Percentiles rank a stretch among this genome's conserved stretches.
phyloP scores from a whole-genome alignment of 257 asterid species.

The Jaltomata sinuosa region DNA sequence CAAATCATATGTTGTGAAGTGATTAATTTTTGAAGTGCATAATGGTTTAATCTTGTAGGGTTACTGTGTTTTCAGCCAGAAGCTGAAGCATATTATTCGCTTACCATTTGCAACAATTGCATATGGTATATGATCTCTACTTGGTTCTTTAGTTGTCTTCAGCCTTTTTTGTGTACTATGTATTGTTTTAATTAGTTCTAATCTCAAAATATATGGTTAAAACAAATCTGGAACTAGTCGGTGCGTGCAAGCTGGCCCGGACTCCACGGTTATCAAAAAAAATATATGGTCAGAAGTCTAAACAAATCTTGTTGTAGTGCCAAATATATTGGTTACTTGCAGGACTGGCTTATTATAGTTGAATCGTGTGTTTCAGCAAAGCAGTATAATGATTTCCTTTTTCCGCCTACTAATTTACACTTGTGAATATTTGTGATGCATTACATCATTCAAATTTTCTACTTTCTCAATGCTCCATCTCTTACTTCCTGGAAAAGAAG shows the following conservation, averaged over 20 bases:
- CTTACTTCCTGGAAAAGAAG: neutral
- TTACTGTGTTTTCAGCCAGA: conserved; percentile 91
- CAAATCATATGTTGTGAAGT: neutral
- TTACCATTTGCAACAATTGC: conserved; percentile 80
- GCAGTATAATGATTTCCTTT: neutral
- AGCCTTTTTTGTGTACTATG: neutral
- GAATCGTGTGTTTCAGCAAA: neutral
- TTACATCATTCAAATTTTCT: neutral
- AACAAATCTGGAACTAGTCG: neutral
- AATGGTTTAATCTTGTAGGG: conserved; percentile 46
- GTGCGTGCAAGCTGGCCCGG: no score
- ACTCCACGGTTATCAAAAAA: no score
- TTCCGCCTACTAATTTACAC: neutral
- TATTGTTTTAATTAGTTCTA: neutral
- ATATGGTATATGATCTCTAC: conserved; percentile 45
- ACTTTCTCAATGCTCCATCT: neutral
- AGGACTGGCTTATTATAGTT: neutral
- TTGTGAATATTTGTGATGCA: neutral
- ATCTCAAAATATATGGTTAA: neutral
- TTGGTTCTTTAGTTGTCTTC: neutral
- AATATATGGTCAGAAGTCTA: neutral
- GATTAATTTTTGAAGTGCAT: neutral
- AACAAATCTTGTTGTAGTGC: neutral
- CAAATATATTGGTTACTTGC: neutral
- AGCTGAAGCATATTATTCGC: conserved; percentile 84